Evolutionary conservation across 441 rosid species (phyloP).

Genomic region (Melastoma candidum): DNA sequence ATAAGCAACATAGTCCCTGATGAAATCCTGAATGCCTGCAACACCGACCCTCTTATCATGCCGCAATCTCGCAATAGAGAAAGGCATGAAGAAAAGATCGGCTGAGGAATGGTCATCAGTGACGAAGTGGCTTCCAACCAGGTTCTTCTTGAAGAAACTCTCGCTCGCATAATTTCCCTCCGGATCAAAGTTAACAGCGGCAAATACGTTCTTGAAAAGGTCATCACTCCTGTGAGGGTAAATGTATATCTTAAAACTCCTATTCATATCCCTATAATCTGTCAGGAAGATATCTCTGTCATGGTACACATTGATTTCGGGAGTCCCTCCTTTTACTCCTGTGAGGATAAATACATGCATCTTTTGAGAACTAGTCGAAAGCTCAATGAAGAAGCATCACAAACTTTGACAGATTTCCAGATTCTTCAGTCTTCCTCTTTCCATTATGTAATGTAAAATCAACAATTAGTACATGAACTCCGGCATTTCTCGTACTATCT

Average conservation of each 20-base stretch:
- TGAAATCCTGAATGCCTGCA: constrained; percentile 34
- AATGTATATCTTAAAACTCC: constrained; percentile 52
- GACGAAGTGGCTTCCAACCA: constrained; percentile 47
- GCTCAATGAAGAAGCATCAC: too few relatives aligned
- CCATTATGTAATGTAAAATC: too few relatives aligned
- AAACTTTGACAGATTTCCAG: too few relatives aligned
- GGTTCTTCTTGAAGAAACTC: constrained; percentile 50
- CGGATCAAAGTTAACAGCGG: constrained; percentile 45
- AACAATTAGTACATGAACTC: too few relatives aligned
- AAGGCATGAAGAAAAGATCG: constrained; percentile 57
- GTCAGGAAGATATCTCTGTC: constrained; percentile 21
- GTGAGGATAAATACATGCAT: constrained; percentile 25
- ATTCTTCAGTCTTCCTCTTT: too few relatives aligned
- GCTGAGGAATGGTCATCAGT: constrained; percentile 42
- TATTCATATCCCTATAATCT: constrained; percentile 41
- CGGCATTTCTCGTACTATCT: too few relatives aligned
- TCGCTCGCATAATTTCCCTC: constrained; percentile 59
- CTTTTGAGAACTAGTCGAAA: too few relatives aligned
- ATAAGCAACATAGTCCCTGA: constrained; percentile 36
- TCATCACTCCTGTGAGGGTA: constrained; percentile 44
- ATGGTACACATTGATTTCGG: constrained; percentile 31
- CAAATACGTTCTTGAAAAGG: constrained; percentile 42
- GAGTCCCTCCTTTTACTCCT: constrained; percentile 27
- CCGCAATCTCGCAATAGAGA: constrained; percentile 51
- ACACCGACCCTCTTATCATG: constrained; percentile 42